Conservation (phyloP, 192 early-diverging fungal genomes). For the Entophlyctis luteolus region DNA sequence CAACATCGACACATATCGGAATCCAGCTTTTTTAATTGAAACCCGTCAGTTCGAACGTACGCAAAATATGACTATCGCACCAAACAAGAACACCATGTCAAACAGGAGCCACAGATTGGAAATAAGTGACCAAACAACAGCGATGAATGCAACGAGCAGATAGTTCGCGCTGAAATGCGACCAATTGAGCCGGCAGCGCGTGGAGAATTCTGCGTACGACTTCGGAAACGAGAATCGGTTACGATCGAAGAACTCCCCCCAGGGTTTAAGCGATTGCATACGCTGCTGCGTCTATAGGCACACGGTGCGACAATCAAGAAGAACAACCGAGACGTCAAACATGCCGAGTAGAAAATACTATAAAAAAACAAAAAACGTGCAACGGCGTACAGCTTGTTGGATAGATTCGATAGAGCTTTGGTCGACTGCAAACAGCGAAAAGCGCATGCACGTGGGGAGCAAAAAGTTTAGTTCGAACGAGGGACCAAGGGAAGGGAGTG, state of each 20-base stretch:
- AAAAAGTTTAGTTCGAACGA: not conserved
- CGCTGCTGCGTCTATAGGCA: conserved; percentile 9
- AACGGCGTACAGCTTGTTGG: conserved; percentile 3
- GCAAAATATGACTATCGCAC: conserved; percentile 28
- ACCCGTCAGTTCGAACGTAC: conserved; percentile 27
- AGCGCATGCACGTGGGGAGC: not conserved
- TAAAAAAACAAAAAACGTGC: not conserved
- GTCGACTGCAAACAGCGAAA: not conserved
- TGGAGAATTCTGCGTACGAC: conserved; percentile 24
- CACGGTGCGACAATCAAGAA: not conserved
- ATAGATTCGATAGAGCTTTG: not conserved
- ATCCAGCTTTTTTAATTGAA: conserved; percentile 5
- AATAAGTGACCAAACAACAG: conserved; percentile 39
- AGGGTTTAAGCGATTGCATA: conserved; percentile 29
- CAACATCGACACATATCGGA: conserved; percentile 10
- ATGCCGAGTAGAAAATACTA: not conserved
- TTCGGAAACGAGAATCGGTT: conserved; percentile 30
- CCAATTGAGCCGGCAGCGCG: conserved; percentile 37
- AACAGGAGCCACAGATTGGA: conserved; percentile 43
- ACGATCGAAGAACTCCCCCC: conserved; percentile 38
- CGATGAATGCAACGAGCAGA: conserved; percentile 37
- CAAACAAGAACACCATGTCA: conserved; percentile 38
- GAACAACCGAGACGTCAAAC: not conserved
- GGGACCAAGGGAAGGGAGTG: not conserved
- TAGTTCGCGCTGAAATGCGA: conserved; percentile 49